Evolutionary conservation across 176 grass and related monocot species (phyloP), one percentile per base, ranked within the genome.

Genomic region (Panicum miliaceum): DNA sequence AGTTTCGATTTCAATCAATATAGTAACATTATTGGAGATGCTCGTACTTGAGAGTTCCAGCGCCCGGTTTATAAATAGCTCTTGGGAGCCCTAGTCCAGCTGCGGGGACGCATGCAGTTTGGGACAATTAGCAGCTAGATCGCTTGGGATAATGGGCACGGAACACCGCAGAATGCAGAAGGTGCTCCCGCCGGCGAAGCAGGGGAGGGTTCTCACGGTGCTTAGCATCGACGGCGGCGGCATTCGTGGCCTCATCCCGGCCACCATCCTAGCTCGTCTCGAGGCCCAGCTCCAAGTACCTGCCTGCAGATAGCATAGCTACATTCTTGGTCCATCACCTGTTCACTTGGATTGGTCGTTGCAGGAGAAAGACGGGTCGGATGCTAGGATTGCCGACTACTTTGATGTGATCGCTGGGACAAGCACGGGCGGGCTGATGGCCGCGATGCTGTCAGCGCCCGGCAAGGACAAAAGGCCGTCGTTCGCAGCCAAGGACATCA

Each of bases 211-310:
- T 37, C 74, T 94, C 68, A 94, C 88, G 2, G 25, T 94, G 52
- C 85, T 94, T 40, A 88, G 88, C 82, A 94, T 94, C 58, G 92
- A 94, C 59, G 92, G 92, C n/a, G 92, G 88, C 42, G 92, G 92
- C 32, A 87, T 94, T 62, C 83, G 92, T 8, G 92, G 92, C 5
- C 57, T 94, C 34, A 90, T 94, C 45, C 92, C 92, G 18, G 79
- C 78, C 2, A 83, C 78, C 18, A 76, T 90, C 69, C 57, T 94
- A 26, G 74, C 27, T 14, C 75, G 23, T 10, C 88, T 94, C 43
- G 92, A 94, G 81, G 50, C 73, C 32, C 43, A 84, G 46, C 86
- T 94, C 42, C 84, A 88, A 59, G 86, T 88, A 53, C 15, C 0
- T 41, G 40, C 7, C 2, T 57, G 20, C 18, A 18, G 7, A 54